These are phyloP conservation scores for Cryphonectria parasitica DNA, from an alignment of 2,329 filamentous ascomycete species.

Conservation along the genomic window DNA sequence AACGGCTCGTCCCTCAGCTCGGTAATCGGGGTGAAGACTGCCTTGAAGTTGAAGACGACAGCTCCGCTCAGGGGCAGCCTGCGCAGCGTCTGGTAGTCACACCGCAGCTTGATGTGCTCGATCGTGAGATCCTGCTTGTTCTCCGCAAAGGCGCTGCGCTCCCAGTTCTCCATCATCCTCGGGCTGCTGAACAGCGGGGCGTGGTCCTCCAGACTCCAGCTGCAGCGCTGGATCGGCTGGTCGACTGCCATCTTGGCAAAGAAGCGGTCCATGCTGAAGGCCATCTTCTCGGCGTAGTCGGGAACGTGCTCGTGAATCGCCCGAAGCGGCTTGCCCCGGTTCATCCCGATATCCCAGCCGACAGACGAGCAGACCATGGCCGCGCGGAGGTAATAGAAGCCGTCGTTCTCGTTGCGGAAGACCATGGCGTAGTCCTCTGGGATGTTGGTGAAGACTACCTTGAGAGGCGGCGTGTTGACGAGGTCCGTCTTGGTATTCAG, in stretches of 20 bases:
- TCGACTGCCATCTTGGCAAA: constrained; percentile 78
- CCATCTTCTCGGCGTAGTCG: constrained; percentile 87
- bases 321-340: constrained; percentile 71
- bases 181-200: constrained; percentile 76
- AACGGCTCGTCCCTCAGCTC: constrained; percentile 74
- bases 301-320: constrained; percentile 77
- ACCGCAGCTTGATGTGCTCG: constrained; percentile 69
- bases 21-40: constrained; percentile 74
- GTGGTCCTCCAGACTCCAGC: constrained; percentile 81
- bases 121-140: constrained; percentile 49
- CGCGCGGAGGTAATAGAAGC: constrained; percentile 74
- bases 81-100: constrained; percentile 88
- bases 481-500: constrained; percentile 66
- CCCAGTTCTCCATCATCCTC: constrained; percentile 63
- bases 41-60: constrained; percentile 88
- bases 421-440: constrained; percentile 85
- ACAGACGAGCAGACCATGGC: constrained; percentile 79
- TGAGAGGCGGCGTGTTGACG: constrained; percentile 64
- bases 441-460: constrained; percentile 74
- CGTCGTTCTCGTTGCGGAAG: constrained; percentile 70
- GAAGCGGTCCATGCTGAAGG: constrained; percentile 85
- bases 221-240: constrained; percentile 79
- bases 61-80: constrained; percentile 75
- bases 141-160: constrained; percentile 61
- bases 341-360: constrained; percentile 77